A percentile compares a stretch with the other conserved stretches of the same genome.
phyloP scores from a whole-genome alignment of 306 rosid species.

The Ziziphus jujuba region DNA sequence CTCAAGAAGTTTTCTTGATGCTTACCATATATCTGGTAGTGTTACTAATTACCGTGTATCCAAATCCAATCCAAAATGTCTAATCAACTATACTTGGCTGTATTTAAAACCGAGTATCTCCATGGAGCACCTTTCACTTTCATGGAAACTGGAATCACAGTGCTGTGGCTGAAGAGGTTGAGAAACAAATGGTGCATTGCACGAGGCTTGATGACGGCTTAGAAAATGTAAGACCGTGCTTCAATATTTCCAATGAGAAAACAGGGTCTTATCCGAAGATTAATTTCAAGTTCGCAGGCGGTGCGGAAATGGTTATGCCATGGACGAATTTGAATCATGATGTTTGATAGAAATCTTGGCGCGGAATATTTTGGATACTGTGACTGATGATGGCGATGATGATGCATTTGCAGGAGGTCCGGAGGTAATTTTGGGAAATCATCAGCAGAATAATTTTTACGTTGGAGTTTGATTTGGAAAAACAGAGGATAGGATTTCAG shows the following conservation, averaged over 20 bases:
- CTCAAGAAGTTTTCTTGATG: constrained; percentile 13
- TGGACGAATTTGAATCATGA: constrained; percentile 27
- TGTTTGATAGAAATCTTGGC: too few species aligned
- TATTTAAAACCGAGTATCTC: too few species aligned
- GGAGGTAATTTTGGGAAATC: too few species aligned
- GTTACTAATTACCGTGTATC: too few species aligned
- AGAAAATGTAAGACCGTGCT: constrained; percentile 2
- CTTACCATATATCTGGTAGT: background rate
- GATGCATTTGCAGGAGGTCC: too few species aligned
- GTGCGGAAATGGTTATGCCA: constrained; percentile 63
- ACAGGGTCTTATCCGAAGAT: constrained; percentile 43
- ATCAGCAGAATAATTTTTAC: too few species aligned
- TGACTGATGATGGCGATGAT: too few species aligned
- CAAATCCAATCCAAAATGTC: too few species aligned
- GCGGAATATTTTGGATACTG: too few species aligned
- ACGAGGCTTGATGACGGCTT: background rate
- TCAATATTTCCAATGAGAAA: constrained; percentile 23
- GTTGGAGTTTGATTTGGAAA: too few species aligned
- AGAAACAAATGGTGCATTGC: background rate
- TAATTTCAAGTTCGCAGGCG: constrained; percentile 59
- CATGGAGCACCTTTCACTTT: background rate
- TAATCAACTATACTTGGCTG: too few species aligned
- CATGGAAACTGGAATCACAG: background rate
- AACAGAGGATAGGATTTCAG: too few species aligned
- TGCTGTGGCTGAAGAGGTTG: background rate